These are phyloP conservation scores for Cryphonectria parasitica DNA, from an alignment of 2,329 filamentous ascomycete species.

Conservation along the genomic window DNA sequence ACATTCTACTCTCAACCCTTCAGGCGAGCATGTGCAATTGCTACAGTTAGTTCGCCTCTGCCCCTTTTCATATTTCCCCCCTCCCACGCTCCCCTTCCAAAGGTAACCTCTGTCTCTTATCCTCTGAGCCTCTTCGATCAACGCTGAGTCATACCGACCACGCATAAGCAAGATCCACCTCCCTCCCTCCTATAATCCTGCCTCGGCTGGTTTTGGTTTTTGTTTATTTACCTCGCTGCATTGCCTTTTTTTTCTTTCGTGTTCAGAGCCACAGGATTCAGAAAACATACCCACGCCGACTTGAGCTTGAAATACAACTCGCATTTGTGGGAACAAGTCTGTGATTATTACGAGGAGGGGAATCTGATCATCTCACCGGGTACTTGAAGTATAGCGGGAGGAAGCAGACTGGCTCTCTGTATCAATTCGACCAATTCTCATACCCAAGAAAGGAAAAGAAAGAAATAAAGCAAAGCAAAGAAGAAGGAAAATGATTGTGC, in stretches of 20 bases:
- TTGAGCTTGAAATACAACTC: not conserved
- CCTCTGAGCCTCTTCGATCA: not conserved
- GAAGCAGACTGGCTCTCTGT: not conserved
- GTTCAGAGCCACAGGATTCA: too few species aligned
- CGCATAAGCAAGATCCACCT: not conserved
- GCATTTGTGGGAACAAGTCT: too few species aligned
- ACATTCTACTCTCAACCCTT: too few species aligned
- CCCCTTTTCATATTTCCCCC: not conserved
- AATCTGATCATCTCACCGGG: too few species aligned
- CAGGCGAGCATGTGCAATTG: too few species aligned
- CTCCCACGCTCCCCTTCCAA: too few species aligned
- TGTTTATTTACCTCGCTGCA: too few species aligned
- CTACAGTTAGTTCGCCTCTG: too few species aligned
- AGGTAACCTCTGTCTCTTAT: not conserved
- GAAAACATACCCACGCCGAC: too few species aligned
- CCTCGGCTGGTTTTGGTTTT: too few species aligned
- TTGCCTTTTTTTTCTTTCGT: too few species aligned
- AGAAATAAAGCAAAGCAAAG: not conserved
- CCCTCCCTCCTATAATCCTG: not conserved
- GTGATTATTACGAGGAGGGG: too few species aligned
- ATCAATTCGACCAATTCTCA: not conserved
- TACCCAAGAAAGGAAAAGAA: not conserved
- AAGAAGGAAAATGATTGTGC: not conserved
- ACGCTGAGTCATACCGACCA: not conserved
- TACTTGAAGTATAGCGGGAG: not conserved